These are phyloP conservation scores for Prunella vulgaris DNA, from an alignment of 257 asterid genomes.

Conservation along the genomic window DNA sequence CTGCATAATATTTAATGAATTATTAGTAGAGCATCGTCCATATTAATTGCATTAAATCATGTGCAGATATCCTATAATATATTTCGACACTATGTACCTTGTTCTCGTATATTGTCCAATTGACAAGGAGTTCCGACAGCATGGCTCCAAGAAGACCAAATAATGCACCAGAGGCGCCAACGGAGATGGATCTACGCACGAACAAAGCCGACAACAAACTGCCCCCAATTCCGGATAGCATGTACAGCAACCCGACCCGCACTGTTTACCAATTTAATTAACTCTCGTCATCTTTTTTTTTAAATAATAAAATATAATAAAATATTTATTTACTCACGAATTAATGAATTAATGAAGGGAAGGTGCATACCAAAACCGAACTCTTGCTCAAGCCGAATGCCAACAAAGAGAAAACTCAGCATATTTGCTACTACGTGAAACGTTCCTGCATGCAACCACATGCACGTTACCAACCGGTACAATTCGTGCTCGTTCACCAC, in stretches of 20 bases:
- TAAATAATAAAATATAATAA: too few species aligned
- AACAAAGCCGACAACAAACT: conserved; percentile 66
- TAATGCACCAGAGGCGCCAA: conserved; percentile 93
- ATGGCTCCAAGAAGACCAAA: conserved; percentile 86
- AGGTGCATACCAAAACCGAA: conserved; percentile 72
- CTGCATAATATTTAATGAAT: conserved; percentile 26
- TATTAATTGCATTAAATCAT: too few species aligned
- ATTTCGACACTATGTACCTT: conserved; percentile 49
- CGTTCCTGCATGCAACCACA: conserved; percentile 68
- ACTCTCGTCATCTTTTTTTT: too few species aligned
- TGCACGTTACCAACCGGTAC: conserved; percentile 58
- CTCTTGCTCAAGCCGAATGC: conserved; percentile 61
- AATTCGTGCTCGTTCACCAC: conserved; percentile 42
- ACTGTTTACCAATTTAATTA: too few species aligned
- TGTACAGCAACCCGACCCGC: conserved; percentile 55
- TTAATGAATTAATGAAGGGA: too few species aligned
- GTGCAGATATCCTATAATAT: too few species aligned
- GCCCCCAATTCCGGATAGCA: conserved; percentile 74
- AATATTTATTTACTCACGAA: too few species aligned
- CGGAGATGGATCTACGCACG: conserved; percentile 55
- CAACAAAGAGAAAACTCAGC: conserved; percentile 59
- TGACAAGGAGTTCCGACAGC: conserved; percentile 79
- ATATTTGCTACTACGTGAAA: conserved; percentile 58
- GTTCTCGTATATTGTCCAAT: conserved; percentile 83
- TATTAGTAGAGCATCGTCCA: too few species aligned